Evolutionary conservation across 345 rosid genomes (phyloP), one percentile per base, ranked within the genome.

Genomic region (Hibiscus syriacus): DNA sequence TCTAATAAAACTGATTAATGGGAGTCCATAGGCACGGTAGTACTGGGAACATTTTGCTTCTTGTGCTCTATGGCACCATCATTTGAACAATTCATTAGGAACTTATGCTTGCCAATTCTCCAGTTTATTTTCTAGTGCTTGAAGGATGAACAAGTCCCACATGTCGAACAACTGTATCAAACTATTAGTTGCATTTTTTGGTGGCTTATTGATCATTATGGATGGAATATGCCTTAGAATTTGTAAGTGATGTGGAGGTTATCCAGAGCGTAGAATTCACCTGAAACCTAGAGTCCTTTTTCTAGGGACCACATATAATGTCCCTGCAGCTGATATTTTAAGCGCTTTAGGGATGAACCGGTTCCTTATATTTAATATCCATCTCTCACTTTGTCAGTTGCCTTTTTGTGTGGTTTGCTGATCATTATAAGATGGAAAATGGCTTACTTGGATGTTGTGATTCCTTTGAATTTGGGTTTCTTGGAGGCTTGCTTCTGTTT

Each of bases 331-430:
- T 25, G n/a, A 34, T 25, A 16, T 59, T 70, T 19, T 5, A 45
- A 57, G 45, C 59, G 69, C 39, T 57, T 8, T 14, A 48, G 67
- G 62, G 71, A 32, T 64, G 69, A 68, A 23, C 36, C 2, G 56
- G 73, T 53, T 25, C 46, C 57, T 22, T 14, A 22, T 26, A 62
- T 23, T 4, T n/a, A 59, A 45, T 39, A 38, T 17, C 12, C 70
- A 56, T 67, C 55, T 43, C 25, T 49, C 56, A 46, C 41, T 65
- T 30, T 50, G n/a, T 65, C 41, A 10, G 55, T 29, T 29, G 55
- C 43, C 27, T 48, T 45, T 19, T 29, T 27, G 4, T 4, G 41
- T 34, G 39, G 57, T 39, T 9, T 17, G 23, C 41, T 65, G 55
- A 48, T 46, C 55, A 64, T 64, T 45, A 46, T 11, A 20, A 38